phyloP scores from a whole-genome alignment of 1,284 basidiomycete species.

The Amylostereum areolatum region DNA sequence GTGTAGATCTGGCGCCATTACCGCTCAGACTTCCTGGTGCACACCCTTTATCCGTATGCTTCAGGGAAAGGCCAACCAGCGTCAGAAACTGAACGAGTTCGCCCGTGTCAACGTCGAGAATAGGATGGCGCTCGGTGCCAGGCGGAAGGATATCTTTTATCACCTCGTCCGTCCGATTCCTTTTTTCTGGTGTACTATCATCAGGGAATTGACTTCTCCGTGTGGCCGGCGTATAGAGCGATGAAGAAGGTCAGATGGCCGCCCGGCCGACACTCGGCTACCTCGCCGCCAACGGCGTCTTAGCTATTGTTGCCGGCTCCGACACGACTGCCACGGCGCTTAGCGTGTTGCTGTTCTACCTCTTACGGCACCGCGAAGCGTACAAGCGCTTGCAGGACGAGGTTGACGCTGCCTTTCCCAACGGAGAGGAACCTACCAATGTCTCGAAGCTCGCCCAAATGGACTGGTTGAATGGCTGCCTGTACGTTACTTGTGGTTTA shows the following conservation, averaged over 20 bases:
- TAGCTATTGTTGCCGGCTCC: constrained; percentile 22
- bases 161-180: constrained; percentile 18
- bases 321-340: constrained; percentile 23
- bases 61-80: background rate
- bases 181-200: background rate
- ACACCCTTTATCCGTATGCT: background rate
- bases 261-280: constrained; percentile 1
- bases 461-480: constrained; percentile 23
- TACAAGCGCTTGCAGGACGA: constrained; percentile 20
- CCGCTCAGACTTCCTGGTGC: background rate
- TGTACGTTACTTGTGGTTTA: constrained; percentile 3
- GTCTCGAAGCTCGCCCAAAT: constrained; percentile 16
- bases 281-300: constrained; percentile 5
- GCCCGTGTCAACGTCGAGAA: constrained; percentile 1
- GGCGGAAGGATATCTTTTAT: constrained; percentile 23
- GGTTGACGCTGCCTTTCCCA: constrained; percentile 20
- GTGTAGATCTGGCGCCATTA: background rate
- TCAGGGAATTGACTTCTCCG: background rate
- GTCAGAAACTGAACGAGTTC: background rate
- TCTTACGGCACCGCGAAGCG: constrained; percentile 16
- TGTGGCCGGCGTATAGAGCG: background rate
- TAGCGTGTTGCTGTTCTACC: constrained; percentile 14
- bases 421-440: constrained; percentile 19
- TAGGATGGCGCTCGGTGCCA: constrained; percentile 7
- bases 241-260: constrained; percentile 6